Evolutionary conservation across 2,329 filamentous ascomycete species (phyloP), one percentile per base, ranked within the genome.

Genomic region (Monosporascus cannonballus): DNA sequence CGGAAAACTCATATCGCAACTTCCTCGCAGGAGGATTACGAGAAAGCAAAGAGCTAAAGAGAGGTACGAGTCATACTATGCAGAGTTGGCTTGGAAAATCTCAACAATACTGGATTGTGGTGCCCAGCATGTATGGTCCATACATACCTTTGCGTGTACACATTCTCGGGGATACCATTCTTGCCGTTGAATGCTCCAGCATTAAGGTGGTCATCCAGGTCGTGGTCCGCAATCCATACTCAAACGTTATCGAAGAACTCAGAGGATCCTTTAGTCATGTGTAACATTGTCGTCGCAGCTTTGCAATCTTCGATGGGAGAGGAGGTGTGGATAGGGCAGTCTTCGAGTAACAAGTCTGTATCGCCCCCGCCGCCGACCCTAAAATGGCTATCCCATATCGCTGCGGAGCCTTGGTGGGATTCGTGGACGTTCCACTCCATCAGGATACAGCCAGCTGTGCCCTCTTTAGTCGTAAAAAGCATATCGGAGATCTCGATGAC

Each of bases 351-450:
- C 7, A 91, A 75, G 50, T 83, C 71, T 11, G 86, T 87, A 30
- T 86, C 87, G 2, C 78, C 77, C 24, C 79, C 81, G 15, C 88
- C 89, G 57, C 87, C 87, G 53, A 92, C 78, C 60, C 88, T 84
- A 67, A 87, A 78, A 69, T 92, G 51, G 11, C 49, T 53, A 30
- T 54, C 87, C 86, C 86, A 90, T 72, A 89, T 48, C 3, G 54
- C 59, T 15, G 58, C 60, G 2, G 60, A 48, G 44, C 82, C 84
- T 58, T 77, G 76, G 53, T 54, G 69, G 59, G 69, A 61, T 20
- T 75, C 76, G n/a, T 75, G 75, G 39, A 89, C 72, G 65, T 90
- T 90, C 86, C 86, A 90, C 63, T 90, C 77, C 64, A 90, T 77
- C 58, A 90, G 72, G 57, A 89, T 83, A 2, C 83, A 85, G 50